Evolutionary conservation across 768 basidiomycete species (phyloP).

Genomic region (Tylopilus rubrobrunneus): DNA sequence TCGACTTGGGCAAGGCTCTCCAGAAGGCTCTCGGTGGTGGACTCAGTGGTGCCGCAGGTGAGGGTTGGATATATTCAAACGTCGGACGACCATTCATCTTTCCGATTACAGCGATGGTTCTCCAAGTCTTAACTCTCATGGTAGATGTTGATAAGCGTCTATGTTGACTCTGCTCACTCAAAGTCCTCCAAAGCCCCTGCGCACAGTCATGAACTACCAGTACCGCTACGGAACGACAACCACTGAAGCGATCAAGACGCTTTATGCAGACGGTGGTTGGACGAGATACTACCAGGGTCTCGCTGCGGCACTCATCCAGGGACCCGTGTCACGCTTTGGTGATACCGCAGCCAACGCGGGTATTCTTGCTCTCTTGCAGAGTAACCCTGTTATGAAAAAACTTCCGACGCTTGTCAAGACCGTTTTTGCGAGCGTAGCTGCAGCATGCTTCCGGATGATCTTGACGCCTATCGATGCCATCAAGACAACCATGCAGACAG

Average conservation of each 20-base stretch:
- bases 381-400: constrained; percentile 64
- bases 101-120: constrained; percentile 69
- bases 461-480: constrained; percentile 90
- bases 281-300: constrained; percentile 88
- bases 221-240: constrained; percentile 84
- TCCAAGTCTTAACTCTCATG: constrained; percentile 92
- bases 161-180: background rate
- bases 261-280: constrained; percentile 78
- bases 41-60: constrained; percentile 81
- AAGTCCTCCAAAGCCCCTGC: constrained; percentile 56
- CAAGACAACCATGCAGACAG: constrained; percentile 94
- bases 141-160: constrained; percentile 12
- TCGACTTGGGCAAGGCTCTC: constrained; percentile 74
- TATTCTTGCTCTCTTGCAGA: constrained; percentile 79
- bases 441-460: constrained; percentile 86
- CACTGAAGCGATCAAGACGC: constrained; percentile 57
- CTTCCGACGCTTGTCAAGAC: constrained; percentile 72
- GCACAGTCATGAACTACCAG: constrained; percentile 98
- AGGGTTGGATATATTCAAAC: constrained; percentile 2
- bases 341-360: constrained; percentile 95
- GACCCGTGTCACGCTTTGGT: constrained; percentile 81
- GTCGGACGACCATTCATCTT: constrained; percentile 1
- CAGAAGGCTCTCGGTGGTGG: constrained; percentile 87
- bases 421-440: constrained; percentile 70
- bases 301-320: constrained; percentile 80